A percentile compares a stretch with the other conserved stretches of the same genome.
These are phyloP conservation scores for Globisporangium canariense DNA, from an alignment of 352 stramenopile genomes.

Conservation along the genomic window DNA sequence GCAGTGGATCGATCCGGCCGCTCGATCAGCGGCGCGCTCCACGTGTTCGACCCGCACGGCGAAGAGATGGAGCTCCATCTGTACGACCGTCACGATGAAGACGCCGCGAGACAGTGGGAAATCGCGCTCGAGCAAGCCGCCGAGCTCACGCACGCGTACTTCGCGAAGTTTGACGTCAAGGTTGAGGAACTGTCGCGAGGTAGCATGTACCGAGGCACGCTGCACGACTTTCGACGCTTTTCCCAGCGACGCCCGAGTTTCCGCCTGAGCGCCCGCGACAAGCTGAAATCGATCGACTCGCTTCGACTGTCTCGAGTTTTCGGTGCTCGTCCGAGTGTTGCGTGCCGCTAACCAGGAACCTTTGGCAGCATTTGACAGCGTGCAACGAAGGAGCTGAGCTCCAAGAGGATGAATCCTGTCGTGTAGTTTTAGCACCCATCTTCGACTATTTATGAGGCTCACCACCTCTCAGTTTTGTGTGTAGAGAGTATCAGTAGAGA, in stretches of 20 bases:
- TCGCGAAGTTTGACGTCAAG: slow-evolving; percentile 58
- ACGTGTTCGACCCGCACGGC: slow-evolving; percentile 32
- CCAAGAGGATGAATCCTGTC: not conserved
- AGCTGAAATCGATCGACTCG: slow-evolving; percentile 33
- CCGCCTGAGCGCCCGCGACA: slow-evolving; percentile 19
- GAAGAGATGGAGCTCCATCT: slow-evolving; percentile 43
- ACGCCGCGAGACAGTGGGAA: slow-evolving; percentile 30
- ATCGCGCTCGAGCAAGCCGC: slow-evolving; percentile 51
- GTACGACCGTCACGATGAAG: slow-evolving; percentile 37
- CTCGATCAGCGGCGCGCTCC: slow-evolving; percentile 27
- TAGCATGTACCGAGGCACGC: slow-evolving; percentile 62
- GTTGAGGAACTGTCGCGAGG: slow-evolving; percentile 53
- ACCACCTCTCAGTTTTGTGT: not conserved
- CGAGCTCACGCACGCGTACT: slow-evolving; percentile 58
- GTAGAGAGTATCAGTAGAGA: not conserved
- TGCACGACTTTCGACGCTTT: slow-evolving; percentile 40
- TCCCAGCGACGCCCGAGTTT: slow-evolving; percentile 23
- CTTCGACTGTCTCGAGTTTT: slow-evolving; percentile 24
- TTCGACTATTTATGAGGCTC: slow-evolving; percentile 13
- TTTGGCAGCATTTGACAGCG: not conserved
- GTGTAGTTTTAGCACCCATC: not conserved
- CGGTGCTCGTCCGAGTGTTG: not conserved
- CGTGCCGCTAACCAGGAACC: not conserved
- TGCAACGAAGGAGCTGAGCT: not conserved
- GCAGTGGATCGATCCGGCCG: slow-evolving; percentile 24